Conservation (phyloP, 1,284 basidiomycete genomes). For the Pisolithus thermaeus region DNA sequence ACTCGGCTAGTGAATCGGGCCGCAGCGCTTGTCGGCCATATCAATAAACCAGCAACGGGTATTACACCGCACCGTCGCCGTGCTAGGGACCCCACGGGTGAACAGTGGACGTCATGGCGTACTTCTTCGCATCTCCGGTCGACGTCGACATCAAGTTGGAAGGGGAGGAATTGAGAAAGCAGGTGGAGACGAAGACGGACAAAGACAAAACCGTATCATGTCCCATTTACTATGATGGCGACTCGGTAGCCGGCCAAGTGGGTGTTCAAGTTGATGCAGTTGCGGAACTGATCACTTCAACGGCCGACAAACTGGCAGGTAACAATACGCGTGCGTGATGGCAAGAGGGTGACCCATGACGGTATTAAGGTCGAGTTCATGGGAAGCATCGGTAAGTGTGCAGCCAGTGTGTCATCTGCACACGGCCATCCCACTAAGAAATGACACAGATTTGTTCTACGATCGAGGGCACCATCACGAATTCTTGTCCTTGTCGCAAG, state of each 20-base stretch:
- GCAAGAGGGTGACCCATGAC: slow-evolving; percentile 93
- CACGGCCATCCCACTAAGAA: not conserved
- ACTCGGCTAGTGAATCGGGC: too few relatives aligned
- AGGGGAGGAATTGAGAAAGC: slow-evolving; percentile 83
- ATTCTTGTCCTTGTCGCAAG: slow-evolving; percentile 92
- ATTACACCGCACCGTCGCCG: not conserved
- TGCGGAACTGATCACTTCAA: not conserved
- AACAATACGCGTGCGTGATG: slow-evolving; percentile 84
- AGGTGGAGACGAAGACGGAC: slow-evolving; percentile 67
- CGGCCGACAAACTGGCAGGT: slow-evolving; percentile 45
- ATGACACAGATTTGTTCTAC: slow-evolving; percentile 81
- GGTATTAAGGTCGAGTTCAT: slow-evolving; percentile 98
- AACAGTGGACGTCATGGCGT: slow-evolving; percentile 53
- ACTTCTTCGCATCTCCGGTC: slow-evolving; percentile 89
- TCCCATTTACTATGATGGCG: slow-evolving; percentile 95
- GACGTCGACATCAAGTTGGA: slow-evolving; percentile 89
- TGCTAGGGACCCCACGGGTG: not conserved
- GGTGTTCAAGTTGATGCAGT: slow-evolving; percentile 22
- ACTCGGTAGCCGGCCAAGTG: slow-evolving; percentile 83
- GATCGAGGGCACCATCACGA: slow-evolving; percentile 98
- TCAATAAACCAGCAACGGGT: not conserved
- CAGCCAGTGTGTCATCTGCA: not conserved
- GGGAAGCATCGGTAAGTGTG: slow-evolving; percentile 81
- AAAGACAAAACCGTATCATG: slow-evolving; percentile 79
- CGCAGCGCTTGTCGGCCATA: too few relatives aligned